Percentiles rank a stretch among this genome's conserved stretches.
Evolutionary conservation across 148 eudicot species (phyloP).

Genomic region (Beta vulgaris): DNA sequence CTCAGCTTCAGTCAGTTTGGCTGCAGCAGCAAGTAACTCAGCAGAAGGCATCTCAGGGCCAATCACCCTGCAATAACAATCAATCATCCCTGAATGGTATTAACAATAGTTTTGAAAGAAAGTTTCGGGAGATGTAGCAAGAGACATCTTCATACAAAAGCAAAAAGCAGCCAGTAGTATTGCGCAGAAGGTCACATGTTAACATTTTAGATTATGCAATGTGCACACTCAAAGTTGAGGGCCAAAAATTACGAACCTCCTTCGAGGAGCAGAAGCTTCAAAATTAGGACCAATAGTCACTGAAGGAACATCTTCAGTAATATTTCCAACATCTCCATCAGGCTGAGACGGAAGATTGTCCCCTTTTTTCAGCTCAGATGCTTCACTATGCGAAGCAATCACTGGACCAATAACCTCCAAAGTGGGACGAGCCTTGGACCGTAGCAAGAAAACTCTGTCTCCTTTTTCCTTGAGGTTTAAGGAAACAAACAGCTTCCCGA

Average conservation of each 20-base stretch:
- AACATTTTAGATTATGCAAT: neutral
- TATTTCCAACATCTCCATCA: conserved; percentile 31
- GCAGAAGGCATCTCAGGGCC: conserved; percentile 99
- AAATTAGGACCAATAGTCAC: conserved; percentile 24
- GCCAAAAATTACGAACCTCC: conserved; percentile 42
- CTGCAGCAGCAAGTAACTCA: conserved; percentile 98
- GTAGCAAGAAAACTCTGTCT: conserved; percentile 64
- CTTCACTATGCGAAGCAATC: conserved; percentile 32
- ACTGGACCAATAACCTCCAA: conserved; percentile 70
- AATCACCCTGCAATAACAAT: conserved; percentile 52
- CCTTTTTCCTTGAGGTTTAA: conserved; percentile 75
- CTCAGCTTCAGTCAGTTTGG: conserved; percentile 93
- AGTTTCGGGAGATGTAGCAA: neutral
- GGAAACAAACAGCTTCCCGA: conserved; percentile 70
- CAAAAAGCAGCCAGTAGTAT: too few species aligned
- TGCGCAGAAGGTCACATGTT: neutral
- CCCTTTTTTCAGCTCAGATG: conserved; percentile 34
- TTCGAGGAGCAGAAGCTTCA: conserved; percentile 55
- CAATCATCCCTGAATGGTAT: neutral
- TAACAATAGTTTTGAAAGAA: too few species aligned
- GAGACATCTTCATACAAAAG: too few species aligned
- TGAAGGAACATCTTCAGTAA: conserved; percentile 30
- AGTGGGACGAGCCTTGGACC: conserved; percentile 65
- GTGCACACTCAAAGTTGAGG: conserved; percentile 2
- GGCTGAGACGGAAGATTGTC: conserved; percentile 24